A percentile compares a stretch with the other conserved stretches of the same genome.
phyloP scores from a whole-genome alignment of 1,284 basidiomycete genomes.

The Stygiomarasmius scandens region DNA sequence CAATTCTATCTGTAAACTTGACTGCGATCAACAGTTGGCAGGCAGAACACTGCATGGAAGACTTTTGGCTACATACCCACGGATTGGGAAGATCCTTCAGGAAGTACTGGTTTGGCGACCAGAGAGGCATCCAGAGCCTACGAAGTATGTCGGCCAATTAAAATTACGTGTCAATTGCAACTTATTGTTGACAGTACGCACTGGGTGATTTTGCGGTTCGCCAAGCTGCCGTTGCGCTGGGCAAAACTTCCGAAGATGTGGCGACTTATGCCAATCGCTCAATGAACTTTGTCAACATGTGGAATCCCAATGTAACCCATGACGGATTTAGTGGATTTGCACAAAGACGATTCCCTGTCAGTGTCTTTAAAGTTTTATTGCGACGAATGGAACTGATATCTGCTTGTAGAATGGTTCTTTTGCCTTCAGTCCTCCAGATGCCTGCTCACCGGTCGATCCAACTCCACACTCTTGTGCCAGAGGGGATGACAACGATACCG shows the following conservation, averaged over 20 bases:
- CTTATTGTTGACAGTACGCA: slow-evolving; percentile 39
- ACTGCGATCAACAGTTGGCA: slow-evolving; percentile 35
- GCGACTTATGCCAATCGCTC: slow-evolving; percentile 48
- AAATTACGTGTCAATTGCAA: background rate
- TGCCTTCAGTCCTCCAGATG: slow-evolving; percentile 49
- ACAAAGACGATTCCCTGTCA: slow-evolving; percentile 43
- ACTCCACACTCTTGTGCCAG: slow-evolving; percentile 48
- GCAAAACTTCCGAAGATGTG: slow-evolving; percentile 39
- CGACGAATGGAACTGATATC: background rate
- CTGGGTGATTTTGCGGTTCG: slow-evolving; percentile 52
- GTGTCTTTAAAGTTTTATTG: background rate
- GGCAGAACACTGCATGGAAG: slow-evolving; percentile 55
- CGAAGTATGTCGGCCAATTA: slow-evolving; percentile 33
- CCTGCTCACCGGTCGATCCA: slow-evolving; percentile 51
- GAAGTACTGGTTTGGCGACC: slow-evolving; percentile 47
- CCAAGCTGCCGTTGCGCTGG: slow-evolving; percentile 44
- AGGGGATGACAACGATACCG: slow-evolving; percentile 50
- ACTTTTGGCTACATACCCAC: slow-evolving; percentile 51
- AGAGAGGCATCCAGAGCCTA: slow-evolving; percentile 50
- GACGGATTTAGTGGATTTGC: slow-evolving; percentile 51
- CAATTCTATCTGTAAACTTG: background rate
- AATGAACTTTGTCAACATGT: slow-evolving; percentile 55
- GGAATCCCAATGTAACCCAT: slow-evolving; percentile 45
- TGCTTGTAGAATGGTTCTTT: slow-evolving; percentile 47
- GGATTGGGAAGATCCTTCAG: slow-evolving; percentile 48